Evolutionary conservation across 1,284 basidiomycete species (phyloP).

Genomic region (Leccinum griseonigrum): DNA sequence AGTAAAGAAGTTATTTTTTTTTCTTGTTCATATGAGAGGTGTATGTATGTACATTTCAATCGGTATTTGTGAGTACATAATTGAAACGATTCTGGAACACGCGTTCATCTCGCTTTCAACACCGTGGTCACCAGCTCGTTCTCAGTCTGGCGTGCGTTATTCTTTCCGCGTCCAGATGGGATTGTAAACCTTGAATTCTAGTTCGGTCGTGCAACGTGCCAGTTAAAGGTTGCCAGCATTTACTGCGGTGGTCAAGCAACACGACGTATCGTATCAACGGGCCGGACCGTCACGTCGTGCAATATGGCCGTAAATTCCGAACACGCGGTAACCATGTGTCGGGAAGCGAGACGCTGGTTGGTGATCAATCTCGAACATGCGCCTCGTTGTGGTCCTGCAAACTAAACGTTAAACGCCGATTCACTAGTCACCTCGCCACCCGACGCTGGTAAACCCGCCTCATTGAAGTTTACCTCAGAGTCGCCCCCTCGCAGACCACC

Average conservation of each 20-base stretch:
- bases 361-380: slow-evolving; percentile 21
- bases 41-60: background rate
- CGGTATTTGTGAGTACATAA: background rate
- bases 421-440: slow-evolving; percentile 17
- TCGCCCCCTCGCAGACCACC: slow-evolving; percentile 9
- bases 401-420: slow-evolving; percentile 18
- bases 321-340: slow-evolving; percentile 32
- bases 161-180: background rate
- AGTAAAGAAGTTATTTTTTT: background rate
- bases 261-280: slow-evolving; percentile 4
- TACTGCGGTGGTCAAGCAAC: slow-evolving; percentile 16
- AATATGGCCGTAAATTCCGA: slow-evolving; percentile 20
- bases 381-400: slow-evolving; percentile 28
- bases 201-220: too few species aligned
- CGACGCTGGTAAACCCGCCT: slow-evolving; percentile 14
- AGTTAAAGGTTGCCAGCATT: slow-evolving; percentile 1
- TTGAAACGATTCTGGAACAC: background rate
- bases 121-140: background rate
- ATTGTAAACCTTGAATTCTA: background rate
- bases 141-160: background rate
- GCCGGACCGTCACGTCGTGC: slow-evolving; percentile 12
- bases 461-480: slow-evolving; percentile 29
- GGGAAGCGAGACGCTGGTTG: slow-evolving; percentile 16
- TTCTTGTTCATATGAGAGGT: background rate
- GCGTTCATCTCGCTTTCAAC: slow-evolving; percentile 20